phyloP scores from a whole-genome alignment of 1,284 basidiomycete genomes.

The Rhodotorula sp. region DNA sequence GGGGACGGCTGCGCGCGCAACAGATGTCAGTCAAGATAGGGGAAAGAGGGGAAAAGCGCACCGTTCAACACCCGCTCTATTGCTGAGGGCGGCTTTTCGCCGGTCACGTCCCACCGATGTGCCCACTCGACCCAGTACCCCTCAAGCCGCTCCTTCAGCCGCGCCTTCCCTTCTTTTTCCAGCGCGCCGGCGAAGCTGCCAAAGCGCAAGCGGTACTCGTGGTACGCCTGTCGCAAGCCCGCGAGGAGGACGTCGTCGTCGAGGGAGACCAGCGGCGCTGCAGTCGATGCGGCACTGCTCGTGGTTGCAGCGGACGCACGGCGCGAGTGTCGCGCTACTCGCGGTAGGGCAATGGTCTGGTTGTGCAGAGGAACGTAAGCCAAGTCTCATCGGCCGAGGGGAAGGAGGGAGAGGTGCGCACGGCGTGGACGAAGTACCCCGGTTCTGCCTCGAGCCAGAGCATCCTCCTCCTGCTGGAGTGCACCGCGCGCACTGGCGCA shows the following conservation, averaged over 20 bases:
- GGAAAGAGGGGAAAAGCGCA: not conserved
- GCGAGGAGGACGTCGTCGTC: constrained; percentile 30
- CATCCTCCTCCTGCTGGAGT: constrained; percentile 35
- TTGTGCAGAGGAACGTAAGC: not conserved
- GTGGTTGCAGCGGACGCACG: constrained; percentile 12
- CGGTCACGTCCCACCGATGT: constrained; percentile 8
- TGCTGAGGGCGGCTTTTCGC: not conserved
- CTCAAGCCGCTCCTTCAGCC: not conserved
- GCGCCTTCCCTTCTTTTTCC: constrained; percentile 2
- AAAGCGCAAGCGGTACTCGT: constrained; percentile 14
- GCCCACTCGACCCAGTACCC: constrained; percentile 24
- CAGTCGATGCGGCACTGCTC: not conserved
- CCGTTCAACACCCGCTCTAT: constrained; percentile 22
- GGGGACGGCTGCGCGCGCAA: constrained; percentile 1
- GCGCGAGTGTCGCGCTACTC: constrained; percentile 11
- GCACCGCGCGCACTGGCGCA: constrained; percentile 19
- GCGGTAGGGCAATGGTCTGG: constrained; percentile 32
- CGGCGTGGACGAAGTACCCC: constrained; percentile 38
- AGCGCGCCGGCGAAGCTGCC: constrained; percentile 7
- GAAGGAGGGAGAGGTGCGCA: constrained; percentile 1
- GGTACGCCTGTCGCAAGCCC: constrained; percentile 5
- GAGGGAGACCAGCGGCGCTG: not conserved
- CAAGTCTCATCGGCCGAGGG: not conserved
- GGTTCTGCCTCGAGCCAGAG: constrained; percentile 39
- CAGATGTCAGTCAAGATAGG: not conserved